phyloP scores from a whole-genome alignment of 2,329 filamentous ascomycete genomes.

The Colletotrichum sp. region DNA sequence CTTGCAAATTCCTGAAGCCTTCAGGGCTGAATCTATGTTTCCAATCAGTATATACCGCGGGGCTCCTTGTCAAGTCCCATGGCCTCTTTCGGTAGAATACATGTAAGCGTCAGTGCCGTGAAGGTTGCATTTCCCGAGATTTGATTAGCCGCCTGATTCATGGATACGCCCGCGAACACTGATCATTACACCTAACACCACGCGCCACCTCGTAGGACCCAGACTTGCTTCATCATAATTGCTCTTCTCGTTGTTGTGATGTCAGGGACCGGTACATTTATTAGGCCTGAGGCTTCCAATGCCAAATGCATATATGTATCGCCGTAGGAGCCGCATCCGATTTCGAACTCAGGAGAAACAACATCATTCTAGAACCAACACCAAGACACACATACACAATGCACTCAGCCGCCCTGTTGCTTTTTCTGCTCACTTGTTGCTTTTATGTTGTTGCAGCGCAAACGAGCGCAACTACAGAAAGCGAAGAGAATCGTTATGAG shows the following conservation, averaged over 20 bases:
- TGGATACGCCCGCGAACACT: not conserved
- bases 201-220: not conserved
- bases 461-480: not conserved
- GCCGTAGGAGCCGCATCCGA: not conserved
- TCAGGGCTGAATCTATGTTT: not conserved
- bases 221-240: not conserved
- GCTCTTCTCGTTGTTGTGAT: not conserved
- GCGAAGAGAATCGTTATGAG: not conserved
- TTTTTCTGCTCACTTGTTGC: not conserved
- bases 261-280: accelerated
- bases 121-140: not conserved
- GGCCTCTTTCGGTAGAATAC: not conserved
- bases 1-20: not conserved
- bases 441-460: not conserved
- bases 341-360: not conserved
- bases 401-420: not conserved
- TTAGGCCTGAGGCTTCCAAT: not conserved
- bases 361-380: not conserved
- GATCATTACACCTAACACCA: not conserved
- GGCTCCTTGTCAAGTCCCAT: not conserved
- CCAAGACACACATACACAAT: not conserved
- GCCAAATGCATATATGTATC: not conserved
- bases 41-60: not conserved
- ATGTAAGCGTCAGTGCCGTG: not conserved
- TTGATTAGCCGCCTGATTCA: not conserved